Base-by-base conservation (phyloP, 1,284 basidiomycete genomes). In the Polyporus tsugae region DNA sequence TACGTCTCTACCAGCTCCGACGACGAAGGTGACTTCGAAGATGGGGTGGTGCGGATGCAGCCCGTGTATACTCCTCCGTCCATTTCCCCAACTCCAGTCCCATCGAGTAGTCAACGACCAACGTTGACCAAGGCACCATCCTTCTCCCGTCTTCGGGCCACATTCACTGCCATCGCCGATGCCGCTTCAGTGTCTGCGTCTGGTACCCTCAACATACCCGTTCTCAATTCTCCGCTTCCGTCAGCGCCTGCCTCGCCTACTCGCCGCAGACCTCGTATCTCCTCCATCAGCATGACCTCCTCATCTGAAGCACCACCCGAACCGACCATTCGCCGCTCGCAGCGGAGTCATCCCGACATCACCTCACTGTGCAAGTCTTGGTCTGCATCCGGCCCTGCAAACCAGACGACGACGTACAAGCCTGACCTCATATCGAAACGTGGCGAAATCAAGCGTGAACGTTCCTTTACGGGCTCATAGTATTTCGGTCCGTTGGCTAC, bases 341-440 rank as follows among this genome's bases (percentile, higher is more conserved):
- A 79, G 68, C 77, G 76, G 36, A 90, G 89, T 69, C 86, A 91
- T 75, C 83, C 88, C 11, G 86, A 89, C 72, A 84, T 91, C 58
- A 77, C 82, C 11, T 82, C 84, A 10, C 82, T 91, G n/a, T 86
- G 90, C 62, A 80, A 86, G 70, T 82, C 87, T 64, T 92, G 87
- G 87, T 80, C 84, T 2, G 77, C 79, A 33, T 76, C 80, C 4
- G 88, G 89, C 6, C 87, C 90, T 10, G 88, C 87, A 38, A 88
- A 89, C 72, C 81, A 85, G 75, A 88, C 88, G 15, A 74, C 81
- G 60, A 80, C 74, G 38, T 75, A 74, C 66, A 77, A 73, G 67
- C 74, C 76, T 1, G 77, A 76, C n/a, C 10, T 35, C 5, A 1
- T 42, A 22, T 15, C 38, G 22, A 60, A 41, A 17, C 38, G 36